A percentile compares a stretch with the other conserved stretches of the same genome.
These are phyloP conservation scores for Metarhizium album DNA, from an alignment of 2,329 filamentous ascomycete genomes.

Conservation along the genomic window DNA sequence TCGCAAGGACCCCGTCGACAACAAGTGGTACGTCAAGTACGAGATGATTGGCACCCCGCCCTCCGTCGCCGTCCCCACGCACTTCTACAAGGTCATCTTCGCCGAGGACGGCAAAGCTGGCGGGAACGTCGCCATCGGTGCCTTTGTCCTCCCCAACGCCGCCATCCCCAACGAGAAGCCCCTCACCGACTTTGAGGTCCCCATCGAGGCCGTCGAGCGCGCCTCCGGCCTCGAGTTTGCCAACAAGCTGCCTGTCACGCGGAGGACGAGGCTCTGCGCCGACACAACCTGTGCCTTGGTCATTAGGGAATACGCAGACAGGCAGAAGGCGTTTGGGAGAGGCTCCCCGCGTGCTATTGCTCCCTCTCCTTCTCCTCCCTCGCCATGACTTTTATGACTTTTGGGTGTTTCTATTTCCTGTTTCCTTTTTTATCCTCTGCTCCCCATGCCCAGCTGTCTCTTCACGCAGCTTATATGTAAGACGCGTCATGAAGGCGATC, in stretches of 20 bases:
- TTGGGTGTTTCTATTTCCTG: neutral
- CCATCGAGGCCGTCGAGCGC: constrained; percentile 82
- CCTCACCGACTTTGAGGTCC: constrained; percentile 86
- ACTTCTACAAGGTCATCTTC: constrained; percentile 99
- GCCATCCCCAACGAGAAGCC: constrained; percentile 79
- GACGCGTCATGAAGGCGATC: neutral
- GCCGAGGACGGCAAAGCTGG: constrained; percentile 66
- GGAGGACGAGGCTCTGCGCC: constrained; percentile 71
- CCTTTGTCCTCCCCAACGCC: constrained; percentile 92
- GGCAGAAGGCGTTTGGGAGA: constrained; percentile 48
- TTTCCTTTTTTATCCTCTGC: neutral
- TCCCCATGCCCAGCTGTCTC: too few relatives aligned
- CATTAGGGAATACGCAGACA: constrained; percentile 65
- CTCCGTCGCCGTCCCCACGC: constrained; percentile 89
- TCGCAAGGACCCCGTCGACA: constrained; percentile 66
- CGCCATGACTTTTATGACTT: neutral
- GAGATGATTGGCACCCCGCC: constrained; percentile 92
- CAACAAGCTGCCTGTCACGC: constrained; percentile 58
- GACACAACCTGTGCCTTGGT: constrained; percentile 78
- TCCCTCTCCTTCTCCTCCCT: neutral
- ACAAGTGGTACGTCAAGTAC: constrained; percentile 92
- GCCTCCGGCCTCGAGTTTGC: constrained; percentile 90
- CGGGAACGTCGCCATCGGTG: constrained; percentile 77
- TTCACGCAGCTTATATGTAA: neutral
- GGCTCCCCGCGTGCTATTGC: constrained; percentile 12